Evolutionary conservation across 768 basidiomycete species (phyloP).

Genomic region (Crassisporium funariophilum): DNA sequence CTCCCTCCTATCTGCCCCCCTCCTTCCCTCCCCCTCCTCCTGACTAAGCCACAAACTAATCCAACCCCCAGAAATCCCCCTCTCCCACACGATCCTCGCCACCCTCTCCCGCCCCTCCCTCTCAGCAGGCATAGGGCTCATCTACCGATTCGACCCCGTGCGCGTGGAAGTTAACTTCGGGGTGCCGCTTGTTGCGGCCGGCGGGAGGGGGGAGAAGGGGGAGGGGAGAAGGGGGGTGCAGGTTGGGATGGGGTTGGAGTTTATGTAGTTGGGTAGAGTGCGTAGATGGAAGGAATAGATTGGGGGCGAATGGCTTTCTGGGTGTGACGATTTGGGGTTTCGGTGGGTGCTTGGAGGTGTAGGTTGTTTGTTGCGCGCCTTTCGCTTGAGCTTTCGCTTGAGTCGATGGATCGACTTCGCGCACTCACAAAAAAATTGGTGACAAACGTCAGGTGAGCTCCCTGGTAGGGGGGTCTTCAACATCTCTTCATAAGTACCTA

Average conservation of each 20-base stretch:
- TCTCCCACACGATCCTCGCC: too few relatives aligned
- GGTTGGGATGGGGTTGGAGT: constrained; percentile 64
- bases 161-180: constrained; percentile 91
- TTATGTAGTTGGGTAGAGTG: constrained; percentile 3
- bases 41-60: constrained; percentile 24
- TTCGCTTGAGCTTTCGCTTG: too few relatives aligned
- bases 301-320: too few relatives aligned
- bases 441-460: too few relatives aligned
- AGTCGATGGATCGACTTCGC: too few relatives aligned
- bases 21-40: neutral
- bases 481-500: constrained; percentile 1
- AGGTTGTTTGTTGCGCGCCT: too few relatives aligned
- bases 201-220: constrained; percentile 70
- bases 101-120: constrained; percentile 60
- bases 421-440: too few relatives aligned
- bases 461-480: neutral
- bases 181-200: constrained; percentile 73
- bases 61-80: constrained; percentile 21
- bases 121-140: constrained; percentile 79
- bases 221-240: constrained; percentile 71
- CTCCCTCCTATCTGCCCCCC: constrained; percentile 9
- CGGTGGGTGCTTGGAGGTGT: too few relatives aligned
- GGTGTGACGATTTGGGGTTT: too few relatives aligned
- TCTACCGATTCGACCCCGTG: constrained; percentile 82
- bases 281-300: neutral